Evolutionary conservation across 2,329 filamentous ascomycete species (phyloP).

Genomic region (Stagonosporopsis cucurbitacearum): DNA sequence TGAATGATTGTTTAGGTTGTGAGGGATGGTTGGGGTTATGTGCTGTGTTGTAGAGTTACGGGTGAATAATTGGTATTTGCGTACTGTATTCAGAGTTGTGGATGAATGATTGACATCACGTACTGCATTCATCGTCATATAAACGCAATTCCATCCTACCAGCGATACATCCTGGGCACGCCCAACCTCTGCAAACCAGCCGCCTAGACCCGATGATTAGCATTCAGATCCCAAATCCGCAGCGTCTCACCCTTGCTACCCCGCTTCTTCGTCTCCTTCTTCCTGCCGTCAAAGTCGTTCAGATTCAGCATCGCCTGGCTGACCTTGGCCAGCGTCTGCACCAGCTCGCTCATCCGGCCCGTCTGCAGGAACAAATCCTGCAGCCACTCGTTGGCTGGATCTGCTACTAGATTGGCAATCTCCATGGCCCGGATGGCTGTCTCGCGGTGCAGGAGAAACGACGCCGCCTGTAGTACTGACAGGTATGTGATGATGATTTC

Average conservation of each 20-base stretch:
- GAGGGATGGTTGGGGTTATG: too few relatives aligned
- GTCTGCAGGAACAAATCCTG: conserved; percentile 49
- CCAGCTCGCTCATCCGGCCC: conserved; percentile 54
- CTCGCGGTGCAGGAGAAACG: conserved; percentile 75
- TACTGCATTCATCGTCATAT: too few relatives aligned
- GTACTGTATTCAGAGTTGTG: neutral
- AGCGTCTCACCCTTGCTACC: conserved; percentile 52
- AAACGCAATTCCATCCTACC: too few relatives aligned
- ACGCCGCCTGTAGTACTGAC: conserved; percentile 79
- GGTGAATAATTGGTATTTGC: too few relatives aligned
- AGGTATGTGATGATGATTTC: conserved; percentile 86
- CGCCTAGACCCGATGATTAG: conserved; percentile 21
- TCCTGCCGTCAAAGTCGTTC: conserved; percentile 46
- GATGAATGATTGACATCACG: too few relatives aligned
- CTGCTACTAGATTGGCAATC: conserved; percentile 74
- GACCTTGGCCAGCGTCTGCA: conserved; percentile 71
- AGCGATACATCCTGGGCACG: neutral
- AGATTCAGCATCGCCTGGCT: conserved; percentile 72
- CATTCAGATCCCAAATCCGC: conserved; percentile 52
- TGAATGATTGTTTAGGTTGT: too few relatives aligned
- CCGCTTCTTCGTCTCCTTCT: conserved; percentile 51
- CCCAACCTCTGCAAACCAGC: neutral
- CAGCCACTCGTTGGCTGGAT: conserved; percentile 41
- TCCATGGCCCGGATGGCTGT: conserved; percentile 86
- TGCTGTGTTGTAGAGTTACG: too few relatives aligned